phyloP scores from a whole-genome alignment of 1,284 basidiomycete species.

The Ceratobasidium sp. region DNA sequence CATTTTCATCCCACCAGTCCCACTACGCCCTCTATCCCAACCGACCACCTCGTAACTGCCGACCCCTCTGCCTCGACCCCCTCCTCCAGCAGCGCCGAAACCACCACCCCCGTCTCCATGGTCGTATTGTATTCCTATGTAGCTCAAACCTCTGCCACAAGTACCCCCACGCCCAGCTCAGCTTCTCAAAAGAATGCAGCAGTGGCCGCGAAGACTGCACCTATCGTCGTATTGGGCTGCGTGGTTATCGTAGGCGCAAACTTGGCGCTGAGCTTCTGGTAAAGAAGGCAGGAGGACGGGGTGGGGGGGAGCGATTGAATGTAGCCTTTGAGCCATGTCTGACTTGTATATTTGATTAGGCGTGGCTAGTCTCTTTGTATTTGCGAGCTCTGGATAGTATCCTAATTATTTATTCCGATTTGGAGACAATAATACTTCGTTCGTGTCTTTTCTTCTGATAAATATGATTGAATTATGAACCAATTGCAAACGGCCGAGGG shows the following conservation, averaged over 20 bases:
- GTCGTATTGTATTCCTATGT: constrained; percentile 28
- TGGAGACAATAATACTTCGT: too few relatives aligned
- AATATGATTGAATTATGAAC: too few relatives aligned
- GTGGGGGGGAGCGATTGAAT: not conserved
- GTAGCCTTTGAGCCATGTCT: too few relatives aligned
- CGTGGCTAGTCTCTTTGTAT: too few relatives aligned
- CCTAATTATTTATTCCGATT: too few relatives aligned
- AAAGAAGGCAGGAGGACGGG: not conserved
- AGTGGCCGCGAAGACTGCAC: not conserved
- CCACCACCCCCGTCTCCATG: constrained; percentile 10
- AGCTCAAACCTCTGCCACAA: not conserved
- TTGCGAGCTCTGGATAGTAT: too few relatives aligned
- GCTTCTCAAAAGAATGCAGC: constrained; percentile 16
- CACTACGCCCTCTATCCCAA: constrained; percentile 10
- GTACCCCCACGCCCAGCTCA: not conserved
- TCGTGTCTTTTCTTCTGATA: too few relatives aligned
- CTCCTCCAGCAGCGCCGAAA: not conserved
- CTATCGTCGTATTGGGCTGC: not conserved
- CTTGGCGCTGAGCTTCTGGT: not conserved
- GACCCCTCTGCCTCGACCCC: constrained; percentile 6
- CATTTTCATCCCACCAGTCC: not conserved
- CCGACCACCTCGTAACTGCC: constrained; percentile 33
- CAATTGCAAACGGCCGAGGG: too few relatives aligned
- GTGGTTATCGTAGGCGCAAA: constrained; percentile 16
- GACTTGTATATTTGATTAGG: too few relatives aligned